Evolutionary conservation across 176 grass and related monocot genomes (phyloP).

Genomic region (Saccharum spontaneum): DNA sequence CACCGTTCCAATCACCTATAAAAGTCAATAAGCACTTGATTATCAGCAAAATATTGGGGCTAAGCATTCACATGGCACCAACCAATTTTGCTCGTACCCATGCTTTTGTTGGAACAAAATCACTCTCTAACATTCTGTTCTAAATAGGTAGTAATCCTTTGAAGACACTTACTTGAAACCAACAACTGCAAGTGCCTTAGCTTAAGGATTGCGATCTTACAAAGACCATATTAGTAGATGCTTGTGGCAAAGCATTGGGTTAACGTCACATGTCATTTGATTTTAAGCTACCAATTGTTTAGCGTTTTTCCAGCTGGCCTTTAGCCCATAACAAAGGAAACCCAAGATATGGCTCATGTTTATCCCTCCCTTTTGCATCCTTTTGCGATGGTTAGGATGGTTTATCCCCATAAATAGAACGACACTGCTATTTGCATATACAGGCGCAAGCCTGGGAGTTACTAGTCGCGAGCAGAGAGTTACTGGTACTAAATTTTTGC

Average conservation of each 20-base stretch:
- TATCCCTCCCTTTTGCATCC: background rate
- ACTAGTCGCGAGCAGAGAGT: too few species aligned
- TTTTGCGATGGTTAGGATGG: background rate
- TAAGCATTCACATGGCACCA: background rate
- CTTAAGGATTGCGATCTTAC: background rate
- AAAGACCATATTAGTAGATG: background rate
- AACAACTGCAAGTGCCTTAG: background rate
- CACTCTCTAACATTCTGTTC: background rate
- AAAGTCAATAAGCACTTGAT: background rate
- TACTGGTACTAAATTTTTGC: background rate
- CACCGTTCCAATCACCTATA: background rate
- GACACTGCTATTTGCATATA: background rate
- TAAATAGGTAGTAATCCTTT: background rate
- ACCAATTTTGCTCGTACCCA: background rate
- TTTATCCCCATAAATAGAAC: background rate
- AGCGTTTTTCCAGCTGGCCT: background rate
- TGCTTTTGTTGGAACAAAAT: background rate
- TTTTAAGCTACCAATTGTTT: background rate
- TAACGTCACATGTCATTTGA: background rate
- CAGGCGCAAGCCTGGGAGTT: background rate
- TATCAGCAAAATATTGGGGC: background rate
- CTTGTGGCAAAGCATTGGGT: background rate
- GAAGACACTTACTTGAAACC: background rate
- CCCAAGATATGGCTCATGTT: background rate
- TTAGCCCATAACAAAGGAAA: background rate